phyloP scores from a whole-genome alignment of 2,329 filamentous ascomycete genomes.

The Orbilia brochopaga region DNA sequence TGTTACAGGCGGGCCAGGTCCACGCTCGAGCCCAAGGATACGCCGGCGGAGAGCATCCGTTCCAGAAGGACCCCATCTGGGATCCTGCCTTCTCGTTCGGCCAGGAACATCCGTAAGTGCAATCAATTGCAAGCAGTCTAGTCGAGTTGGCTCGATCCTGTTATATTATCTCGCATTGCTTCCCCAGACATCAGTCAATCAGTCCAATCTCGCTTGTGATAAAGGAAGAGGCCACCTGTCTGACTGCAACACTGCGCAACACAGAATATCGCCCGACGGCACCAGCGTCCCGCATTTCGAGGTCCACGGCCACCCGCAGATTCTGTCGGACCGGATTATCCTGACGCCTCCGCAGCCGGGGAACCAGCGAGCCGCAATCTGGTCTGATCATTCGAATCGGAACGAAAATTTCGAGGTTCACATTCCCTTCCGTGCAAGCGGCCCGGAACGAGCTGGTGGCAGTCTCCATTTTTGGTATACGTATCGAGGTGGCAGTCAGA shows the following conservation, averaged over 20 bases:
- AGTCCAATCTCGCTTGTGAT: constrained; percentile 12
- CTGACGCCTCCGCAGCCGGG: constrained; percentile 88
- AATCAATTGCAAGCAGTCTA: not conserved
- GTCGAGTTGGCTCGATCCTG: not conserved
- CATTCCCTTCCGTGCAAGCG: constrained; percentile 84
- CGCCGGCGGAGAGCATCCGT: constrained; percentile 40
- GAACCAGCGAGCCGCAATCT: constrained; percentile 80
- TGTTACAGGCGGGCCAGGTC: constrained; percentile 38
- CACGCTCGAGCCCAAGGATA: constrained; percentile 46
- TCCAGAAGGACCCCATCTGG: constrained; percentile 19
- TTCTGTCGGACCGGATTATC: constrained; percentile 87
- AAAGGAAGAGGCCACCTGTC: constrained; percentile 27
- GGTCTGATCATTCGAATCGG: constrained; percentile 71
- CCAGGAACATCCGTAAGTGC: constrained; percentile 40
- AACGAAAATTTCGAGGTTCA: constrained; percentile 79
- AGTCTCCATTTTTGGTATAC: constrained; percentile 85
- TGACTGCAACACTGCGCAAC: constrained; percentile 37
- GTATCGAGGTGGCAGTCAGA: constrained; percentile 59
- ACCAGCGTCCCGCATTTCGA: constrained; percentile 65
- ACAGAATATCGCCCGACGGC: constrained; percentile 70
- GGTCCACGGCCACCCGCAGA: constrained; percentile 66
- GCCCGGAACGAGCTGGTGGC: constrained; percentile 81
- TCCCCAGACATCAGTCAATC: too few relatives aligned
- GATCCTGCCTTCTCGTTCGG: constrained; percentile 35
- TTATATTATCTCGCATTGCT: not conserved